Evolutionary conservation across 2,329 filamentous ascomycete species (phyloP).

Genomic region (Aureobasidium sp.): DNA sequence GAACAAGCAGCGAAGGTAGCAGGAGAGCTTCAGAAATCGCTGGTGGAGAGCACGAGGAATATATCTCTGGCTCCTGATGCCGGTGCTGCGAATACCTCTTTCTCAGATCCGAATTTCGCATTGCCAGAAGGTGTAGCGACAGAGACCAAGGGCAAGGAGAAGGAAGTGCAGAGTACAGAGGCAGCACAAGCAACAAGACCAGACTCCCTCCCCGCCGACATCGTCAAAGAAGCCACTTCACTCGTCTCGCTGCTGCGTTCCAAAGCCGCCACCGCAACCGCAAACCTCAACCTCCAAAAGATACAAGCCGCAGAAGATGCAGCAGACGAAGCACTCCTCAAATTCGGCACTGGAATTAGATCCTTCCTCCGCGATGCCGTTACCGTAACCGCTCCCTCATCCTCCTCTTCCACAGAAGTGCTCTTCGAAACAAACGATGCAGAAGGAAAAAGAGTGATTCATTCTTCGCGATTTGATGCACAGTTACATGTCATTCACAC

Average conservation of each 20-base stretch:
- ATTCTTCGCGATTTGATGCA: constrained; percentile 88
- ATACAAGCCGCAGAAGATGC: constrained; percentile 90
- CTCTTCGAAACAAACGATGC: constrained; percentile 92
- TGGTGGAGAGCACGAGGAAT: constrained; percentile 55
- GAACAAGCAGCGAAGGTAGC: constrained; percentile 71
- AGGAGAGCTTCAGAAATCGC: constrained; percentile 48
- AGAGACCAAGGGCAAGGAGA: constrained; percentile 18
- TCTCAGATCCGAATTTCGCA: constrained; percentile 18
- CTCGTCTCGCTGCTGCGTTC: constrained; percentile 67
- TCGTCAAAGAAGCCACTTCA: constrained; percentile 48
- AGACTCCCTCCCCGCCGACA: constrained; percentile 40
- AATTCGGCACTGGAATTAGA: constrained; percentile 81
- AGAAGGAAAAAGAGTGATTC: constrained; percentile 82
- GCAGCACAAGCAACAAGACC: constrained; percentile 20
- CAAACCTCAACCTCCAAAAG: constrained; percentile 53
- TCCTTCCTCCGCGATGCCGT: constrained; percentile 89
- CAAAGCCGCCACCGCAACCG: constrained; percentile 61
- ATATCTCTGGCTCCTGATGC: constrained; percentile 50
- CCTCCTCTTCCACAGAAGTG: constrained; percentile 39
- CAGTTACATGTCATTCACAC: constrained; percentile 95
- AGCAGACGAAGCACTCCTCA: constrained; percentile 86
- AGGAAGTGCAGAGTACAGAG: background rate
- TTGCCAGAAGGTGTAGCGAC: constrained; percentile 3
- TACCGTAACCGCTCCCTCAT: constrained; percentile 67
- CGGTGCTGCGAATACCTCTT: constrained; percentile 17